Evolutionary conservation across 352 stramenopile genomes (phyloP), one percentile per base, ranked within the genome.

Genomic region (Thraustochytrium sp.): DNA sequence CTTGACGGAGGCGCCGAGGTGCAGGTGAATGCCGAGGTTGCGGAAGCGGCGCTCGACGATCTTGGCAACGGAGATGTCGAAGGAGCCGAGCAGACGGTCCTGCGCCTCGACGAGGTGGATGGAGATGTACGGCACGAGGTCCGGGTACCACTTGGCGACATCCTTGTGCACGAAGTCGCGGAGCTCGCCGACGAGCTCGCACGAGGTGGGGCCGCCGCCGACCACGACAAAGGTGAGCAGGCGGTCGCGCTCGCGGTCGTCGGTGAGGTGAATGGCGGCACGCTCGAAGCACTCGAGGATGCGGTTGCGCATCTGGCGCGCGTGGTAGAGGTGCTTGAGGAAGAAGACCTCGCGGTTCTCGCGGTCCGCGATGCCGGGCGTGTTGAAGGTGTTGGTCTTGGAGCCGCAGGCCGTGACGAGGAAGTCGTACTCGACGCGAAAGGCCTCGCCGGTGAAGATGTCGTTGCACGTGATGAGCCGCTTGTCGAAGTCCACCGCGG

Each of bases 191-290:
- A 95, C 96, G 86, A 98, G 98, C 89, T 99, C 96, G 82, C 42
- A 61, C 40, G 23, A 92, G 0, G 95, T 98, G 1, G 95, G 94
- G 4, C 95, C 95, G 4, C 96, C 96, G 4, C 96, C 96, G 11
- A 99, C 96, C 9, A 99, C 93, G n/a, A 99, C 91, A 89, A 99
- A 99, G 55, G 94, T 95, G 21, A 99, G 89, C 8, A 99, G 87
- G 37, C 93, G 86, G 46, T 92, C 82, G 65, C 95, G 93, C 88
- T 98, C 93, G n/a, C 90, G 90, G 2, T 90, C 85, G 1, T 89
- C 90, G 3, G 95, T 87, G 9, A 89, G 93, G 16, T 94, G 93
- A 74, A 96, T 92, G 13, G 93, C 93, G 0, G 96, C 95, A 23
- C 92, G 87, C 88, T 99, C 96, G 85, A 99, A 98, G 87, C 95